These are phyloP conservation scores for Yarrowia deformans DNA, from an alignment of 805 yeast species.

Conservation along the genomic window DNA sequence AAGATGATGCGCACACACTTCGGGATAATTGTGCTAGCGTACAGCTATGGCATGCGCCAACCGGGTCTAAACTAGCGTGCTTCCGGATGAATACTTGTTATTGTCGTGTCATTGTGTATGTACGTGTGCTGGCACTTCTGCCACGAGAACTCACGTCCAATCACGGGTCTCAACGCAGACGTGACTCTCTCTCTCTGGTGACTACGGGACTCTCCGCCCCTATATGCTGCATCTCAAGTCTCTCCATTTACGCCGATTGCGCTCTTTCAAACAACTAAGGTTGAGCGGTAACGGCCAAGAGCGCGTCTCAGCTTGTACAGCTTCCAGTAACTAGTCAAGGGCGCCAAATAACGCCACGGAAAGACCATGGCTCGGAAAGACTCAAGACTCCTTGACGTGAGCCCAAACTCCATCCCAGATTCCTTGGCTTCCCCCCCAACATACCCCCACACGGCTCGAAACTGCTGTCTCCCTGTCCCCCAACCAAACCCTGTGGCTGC, in stretches of 20 bases:
- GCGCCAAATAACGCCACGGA: neutral
- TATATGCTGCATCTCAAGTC: neutral
- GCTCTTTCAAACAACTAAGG: constrained; percentile 1
- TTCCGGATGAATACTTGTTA: neutral
- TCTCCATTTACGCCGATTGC: constrained; percentile 10
- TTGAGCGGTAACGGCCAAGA: neutral
- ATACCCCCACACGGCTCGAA: constrained; percentile 16
- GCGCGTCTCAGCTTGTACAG: too few species aligned
- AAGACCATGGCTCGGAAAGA: too few species aligned
- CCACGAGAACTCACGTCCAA: constrained; percentile 7
- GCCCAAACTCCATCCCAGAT: neutral
- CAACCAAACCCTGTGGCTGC: neutral
- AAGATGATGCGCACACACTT: neutral
- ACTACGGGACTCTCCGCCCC: neutral
- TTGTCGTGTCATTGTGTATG: neutral
- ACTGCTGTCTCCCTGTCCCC: neutral
- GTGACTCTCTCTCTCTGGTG: neutral
- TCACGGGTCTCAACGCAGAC: neutral
- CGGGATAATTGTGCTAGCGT: neutral
- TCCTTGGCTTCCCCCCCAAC: constrained; percentile 8
- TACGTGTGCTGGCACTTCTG: too few species aligned
- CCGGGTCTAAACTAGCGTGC: neutral
- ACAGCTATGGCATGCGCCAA: neutral
- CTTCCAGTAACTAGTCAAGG: too few species aligned
- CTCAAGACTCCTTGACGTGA: too few species aligned